Percentiles rank a stretch among this genome's conserved stretches.
Conservation (phyloP, 495 filamentous ascomycete genomes). For the Penicillium taxi region DNA sequence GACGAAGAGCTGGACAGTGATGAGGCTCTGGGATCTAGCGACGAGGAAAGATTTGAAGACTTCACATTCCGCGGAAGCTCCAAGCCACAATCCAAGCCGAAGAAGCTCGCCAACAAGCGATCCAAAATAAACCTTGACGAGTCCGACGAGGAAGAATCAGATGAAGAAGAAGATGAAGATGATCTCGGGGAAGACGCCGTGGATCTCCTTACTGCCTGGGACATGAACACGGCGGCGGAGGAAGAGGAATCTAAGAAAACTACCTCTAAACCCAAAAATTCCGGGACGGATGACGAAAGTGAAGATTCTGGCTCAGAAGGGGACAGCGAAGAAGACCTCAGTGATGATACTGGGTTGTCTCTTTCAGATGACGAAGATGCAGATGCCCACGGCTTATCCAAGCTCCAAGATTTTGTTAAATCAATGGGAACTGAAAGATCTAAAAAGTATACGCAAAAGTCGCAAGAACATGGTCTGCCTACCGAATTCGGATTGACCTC, state of each 20-base stretch:
- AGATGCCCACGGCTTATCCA: slow-evolving; percentile 51
- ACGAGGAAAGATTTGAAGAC: slow-evolving; percentile 73
- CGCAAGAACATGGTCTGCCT: slow-evolving; percentile 46
- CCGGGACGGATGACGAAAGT: slow-evolving; percentile 21
- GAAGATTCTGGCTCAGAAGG: slow-evolving; percentile 26
- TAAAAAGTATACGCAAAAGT: slow-evolving; percentile 23
- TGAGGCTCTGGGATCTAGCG: slow-evolving; percentile 85
- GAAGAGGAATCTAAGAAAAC: slow-evolving; percentile 32
- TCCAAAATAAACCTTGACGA: slow-evolving; percentile 48
- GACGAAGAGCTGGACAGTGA: slow-evolving; percentile 86
- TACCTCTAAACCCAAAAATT: slow-evolving; percentile 25
- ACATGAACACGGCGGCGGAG: slow-evolving; percentile 54
- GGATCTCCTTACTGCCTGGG: slow-evolving; percentile 73
- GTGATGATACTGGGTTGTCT: slow-evolving; percentile 40
- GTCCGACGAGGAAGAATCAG: slow-evolving; percentile 34
- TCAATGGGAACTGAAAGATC: slow-evolving; percentile 46
- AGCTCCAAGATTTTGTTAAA: slow-evolving; percentile 63
- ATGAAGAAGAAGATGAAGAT: slow-evolving; percentile 46
- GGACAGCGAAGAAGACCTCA: slow-evolving; percentile 45
- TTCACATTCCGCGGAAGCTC: slow-evolving; percentile 65
- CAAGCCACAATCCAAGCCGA: slow-evolving; percentile 41
- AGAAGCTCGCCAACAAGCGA: slow-evolving; percentile 21
- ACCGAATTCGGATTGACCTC: slow-evolving; percentile 52
- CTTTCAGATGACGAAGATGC: slow-evolving; percentile 52
- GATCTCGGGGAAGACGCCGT: slow-evolving; percentile 77